Evolutionary conservation across 2,329 filamentous ascomycete species (phyloP).

Genomic region (Paracorniculantispora psalliotae): DNA sequence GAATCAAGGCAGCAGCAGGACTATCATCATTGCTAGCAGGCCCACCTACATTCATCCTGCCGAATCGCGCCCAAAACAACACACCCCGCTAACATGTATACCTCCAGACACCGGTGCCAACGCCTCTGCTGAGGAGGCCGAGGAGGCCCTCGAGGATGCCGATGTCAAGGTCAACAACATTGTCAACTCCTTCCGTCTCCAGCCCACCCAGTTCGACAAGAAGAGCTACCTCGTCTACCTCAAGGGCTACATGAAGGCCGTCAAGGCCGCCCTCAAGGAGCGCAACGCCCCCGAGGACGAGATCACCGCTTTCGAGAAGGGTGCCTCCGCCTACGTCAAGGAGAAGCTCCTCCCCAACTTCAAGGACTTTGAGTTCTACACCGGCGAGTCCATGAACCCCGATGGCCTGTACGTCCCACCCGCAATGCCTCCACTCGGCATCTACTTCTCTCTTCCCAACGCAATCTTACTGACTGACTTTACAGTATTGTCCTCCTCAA

Average conservation of each 20-base stretch:
- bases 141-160: constrained; percentile 67
- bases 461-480: constrained; percentile 16
- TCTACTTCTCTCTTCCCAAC: not conserved
- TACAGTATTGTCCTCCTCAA: constrained; percentile 82
- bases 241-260: constrained; percentile 89
- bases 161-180: constrained; percentile 83
- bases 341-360: constrained; percentile 76
- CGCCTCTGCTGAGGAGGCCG: constrained; percentile 87
- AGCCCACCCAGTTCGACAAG: constrained; percentile 78
- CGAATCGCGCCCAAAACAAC: too few species aligned
- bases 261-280: constrained; percentile 66
- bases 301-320: constrained; percentile 74
- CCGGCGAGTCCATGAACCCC: constrained; percentile 86
- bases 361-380: constrained; percentile 94
- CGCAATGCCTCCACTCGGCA: too few species aligned
- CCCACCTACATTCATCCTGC: too few species aligned
- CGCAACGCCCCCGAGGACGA: constrained; percentile 58
- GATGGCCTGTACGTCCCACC: constrained; percentile 75
- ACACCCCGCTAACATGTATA: constrained; percentile 14
- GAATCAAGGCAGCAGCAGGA: too few species aligned
- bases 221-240: constrained; percentile 77
- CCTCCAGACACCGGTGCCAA: constrained; percentile 81
- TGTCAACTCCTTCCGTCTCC: constrained; percentile 84
- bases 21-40: too few species aligned
- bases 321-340: constrained; percentile 71